These are phyloP conservation scores for Graphilbum fragrans DNA, from an alignment of 2,329 filamentous ascomycete genomes.

Conservation along the genomic window DNA sequence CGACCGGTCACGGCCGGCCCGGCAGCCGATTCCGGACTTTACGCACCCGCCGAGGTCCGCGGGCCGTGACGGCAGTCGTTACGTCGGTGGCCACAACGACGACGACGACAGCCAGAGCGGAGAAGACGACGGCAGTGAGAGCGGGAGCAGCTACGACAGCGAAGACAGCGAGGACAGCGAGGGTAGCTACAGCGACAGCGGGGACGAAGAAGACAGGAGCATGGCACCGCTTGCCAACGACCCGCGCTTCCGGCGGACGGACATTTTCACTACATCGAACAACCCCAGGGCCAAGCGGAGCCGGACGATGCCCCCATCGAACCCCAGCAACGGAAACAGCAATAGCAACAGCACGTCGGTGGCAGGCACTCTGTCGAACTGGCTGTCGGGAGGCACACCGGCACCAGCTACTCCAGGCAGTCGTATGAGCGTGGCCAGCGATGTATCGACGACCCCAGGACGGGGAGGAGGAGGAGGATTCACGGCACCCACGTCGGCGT, in stretches of 20 bases:
- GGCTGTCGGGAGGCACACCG: background rate
- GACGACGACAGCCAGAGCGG: background rate
- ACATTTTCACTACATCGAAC: conserved; percentile 3
- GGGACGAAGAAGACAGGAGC: conserved; percentile 9
- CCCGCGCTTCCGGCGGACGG: background rate
- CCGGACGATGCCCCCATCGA: background rate
- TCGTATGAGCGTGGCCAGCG: conserved; percentile 7
- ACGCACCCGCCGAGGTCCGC: background rate
- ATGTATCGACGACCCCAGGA: conserved; percentile 6
- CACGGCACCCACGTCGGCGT: background rate
- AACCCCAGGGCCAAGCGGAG: background rate
- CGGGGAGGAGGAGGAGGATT: background rate
- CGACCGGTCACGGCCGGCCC: conserved; percentile 5
- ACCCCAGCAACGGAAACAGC: background rate
- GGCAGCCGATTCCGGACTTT: conserved; percentile 2
- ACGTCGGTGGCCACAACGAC: background rate
- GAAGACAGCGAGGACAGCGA: conserved; percentile 17
- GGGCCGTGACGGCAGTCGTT: background rate
- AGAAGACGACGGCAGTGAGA: conserved; percentile 16
- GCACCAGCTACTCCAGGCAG: background rate
- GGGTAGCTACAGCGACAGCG: conserved; percentile 17
- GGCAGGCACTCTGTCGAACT: background rate
- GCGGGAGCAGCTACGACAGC: conserved; percentile 4
- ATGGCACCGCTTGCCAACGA: conserved; percentile 3
- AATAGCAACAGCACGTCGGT: background rate